A percentile compares a stretch with the other conserved stretches of the same genome.
These are phyloP conservation scores for Phaffia australis DNA, from an alignment of 768 basidiomycete genomes.

Conservation along the genomic window DNA sequence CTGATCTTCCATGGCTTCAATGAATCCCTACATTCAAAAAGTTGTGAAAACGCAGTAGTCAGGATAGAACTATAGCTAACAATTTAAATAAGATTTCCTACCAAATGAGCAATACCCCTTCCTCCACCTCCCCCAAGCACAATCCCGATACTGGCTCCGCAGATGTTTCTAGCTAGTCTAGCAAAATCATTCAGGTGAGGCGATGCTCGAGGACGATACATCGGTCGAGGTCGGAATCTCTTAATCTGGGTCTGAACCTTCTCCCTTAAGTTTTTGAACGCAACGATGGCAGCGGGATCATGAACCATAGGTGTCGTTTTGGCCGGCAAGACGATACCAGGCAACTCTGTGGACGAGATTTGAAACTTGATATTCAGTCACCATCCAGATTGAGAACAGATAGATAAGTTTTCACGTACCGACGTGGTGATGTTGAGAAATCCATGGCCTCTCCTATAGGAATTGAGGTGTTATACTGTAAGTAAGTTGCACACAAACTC, in stretches of 20 bases:
- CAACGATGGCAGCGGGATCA: constrained; percentile 77
- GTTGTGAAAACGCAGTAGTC: neutral
- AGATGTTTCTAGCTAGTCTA: constrained; percentile 75
- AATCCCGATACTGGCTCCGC: constrained; percentile 83
- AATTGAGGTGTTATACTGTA: constrained; percentile 11
- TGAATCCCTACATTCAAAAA: constrained; percentile 54
- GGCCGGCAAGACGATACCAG: constrained; percentile 56
- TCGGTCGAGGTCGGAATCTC: constrained; percentile 61
- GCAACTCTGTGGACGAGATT: constrained; percentile 16
- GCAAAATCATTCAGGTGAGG: constrained; percentile 84
- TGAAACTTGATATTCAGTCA: constrained; percentile 1
- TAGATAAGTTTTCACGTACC: constrained; percentile 50
- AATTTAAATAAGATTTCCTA: constrained; percentile 32
- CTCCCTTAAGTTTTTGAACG: constrained; percentile 84
- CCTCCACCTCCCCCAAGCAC: constrained; percentile 98
- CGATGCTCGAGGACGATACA: constrained; percentile 58
- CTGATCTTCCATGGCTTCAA: constrained; percentile 81
- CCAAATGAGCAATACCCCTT: constrained; percentile 66
- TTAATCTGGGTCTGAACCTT: constrained; percentile 80
- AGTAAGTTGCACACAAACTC: constrained; percentile 24
- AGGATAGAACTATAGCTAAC: neutral
- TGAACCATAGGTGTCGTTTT: constrained; percentile 49
- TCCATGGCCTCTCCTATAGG: constrained; percentile 78
- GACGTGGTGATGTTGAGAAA: constrained; percentile 90
- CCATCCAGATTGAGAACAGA: constrained; percentile 12